phyloP scores from a whole-genome alignment of 495 filamentous ascomycete species.

The Evansstolkia leycettana region DNA sequence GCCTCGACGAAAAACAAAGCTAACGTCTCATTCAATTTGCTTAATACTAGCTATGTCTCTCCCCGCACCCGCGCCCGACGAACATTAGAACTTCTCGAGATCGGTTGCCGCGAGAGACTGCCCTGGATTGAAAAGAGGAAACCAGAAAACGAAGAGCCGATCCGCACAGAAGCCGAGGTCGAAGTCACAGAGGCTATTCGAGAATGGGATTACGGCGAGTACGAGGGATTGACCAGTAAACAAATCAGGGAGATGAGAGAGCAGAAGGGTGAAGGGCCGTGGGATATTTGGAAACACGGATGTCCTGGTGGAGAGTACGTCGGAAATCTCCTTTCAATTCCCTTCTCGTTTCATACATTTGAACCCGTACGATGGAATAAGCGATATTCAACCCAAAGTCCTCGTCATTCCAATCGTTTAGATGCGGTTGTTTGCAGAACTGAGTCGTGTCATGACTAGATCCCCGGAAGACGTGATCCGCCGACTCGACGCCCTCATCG shows the following conservation, averaged over 20 bases:
- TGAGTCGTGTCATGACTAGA: conserved; percentile 13
- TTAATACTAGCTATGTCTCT: conserved; percentile 58
- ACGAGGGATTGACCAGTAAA: conserved; percentile 75
- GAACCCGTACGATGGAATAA: too few species aligned
- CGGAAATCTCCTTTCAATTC: conserved; percentile 1
- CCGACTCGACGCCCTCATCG: conserved; percentile 64
- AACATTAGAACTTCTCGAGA: conserved; percentile 70
- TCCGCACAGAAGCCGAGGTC: conserved; percentile 42
- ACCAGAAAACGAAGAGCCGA: conserved; percentile 20
- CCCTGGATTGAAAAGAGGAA: conserved; percentile 40
- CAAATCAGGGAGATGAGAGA: conserved; percentile 50
- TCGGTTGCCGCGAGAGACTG: conserved; percentile 40
- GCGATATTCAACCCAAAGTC: too few species aligned
- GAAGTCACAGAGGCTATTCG: conserved; percentile 65
- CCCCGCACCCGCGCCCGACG: conserved; percentile 75
- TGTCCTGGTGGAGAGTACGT: conserved; percentile 57
- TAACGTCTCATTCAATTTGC: not conserved
- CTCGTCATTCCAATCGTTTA: too few species aligned
- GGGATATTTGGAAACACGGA: conserved; percentile 81
- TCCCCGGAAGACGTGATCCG: conserved; percentile 53
- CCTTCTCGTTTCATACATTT: too few species aligned
- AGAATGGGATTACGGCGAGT: conserved; percentile 95
- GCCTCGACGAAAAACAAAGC: too few species aligned
- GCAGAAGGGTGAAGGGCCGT: conserved; percentile 28
- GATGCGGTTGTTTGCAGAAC: too few species aligned